phyloP scores from a whole-genome alignment of 2,329 filamentous ascomycete species.

The Sporothrix pallida region DNA sequence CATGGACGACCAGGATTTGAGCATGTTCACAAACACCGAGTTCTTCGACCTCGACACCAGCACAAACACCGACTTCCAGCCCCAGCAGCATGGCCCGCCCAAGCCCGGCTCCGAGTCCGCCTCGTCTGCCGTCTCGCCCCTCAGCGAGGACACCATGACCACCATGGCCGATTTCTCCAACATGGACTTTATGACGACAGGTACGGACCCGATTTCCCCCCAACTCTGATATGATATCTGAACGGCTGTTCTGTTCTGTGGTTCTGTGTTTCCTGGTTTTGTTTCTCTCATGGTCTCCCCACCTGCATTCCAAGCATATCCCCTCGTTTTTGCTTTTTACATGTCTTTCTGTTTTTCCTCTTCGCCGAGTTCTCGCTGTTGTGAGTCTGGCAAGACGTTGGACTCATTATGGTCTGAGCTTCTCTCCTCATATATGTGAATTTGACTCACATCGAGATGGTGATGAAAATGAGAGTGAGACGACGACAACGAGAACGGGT shows the following conservation, averaged over 20 bases:
- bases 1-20: conserved; percentile 70
- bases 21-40: conserved; percentile 80
- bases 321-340: not conserved
- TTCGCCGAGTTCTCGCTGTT: not conserved
- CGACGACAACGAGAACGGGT: not conserved
- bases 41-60: conserved; percentile 80
- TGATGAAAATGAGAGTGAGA: not conserved
- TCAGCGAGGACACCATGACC: conserved; percentile 48
- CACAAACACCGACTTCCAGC: conserved; percentile 64
- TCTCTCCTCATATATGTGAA: not conserved
- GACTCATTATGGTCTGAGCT: not conserved
- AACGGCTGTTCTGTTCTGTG: conserved; percentile 29
- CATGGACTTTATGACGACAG: conserved; percentile 57
- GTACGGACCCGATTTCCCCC: conserved; percentile 47
- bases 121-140: conserved; percentile 36
- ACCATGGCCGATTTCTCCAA: conserved; percentile 54
- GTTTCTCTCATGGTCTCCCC: not conserved
- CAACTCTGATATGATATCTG: conserved; percentile 22
- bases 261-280: not conserved
- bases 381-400: not conserved
- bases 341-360: not conserved
- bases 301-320: not conserved
- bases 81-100: conserved; percentile 54
- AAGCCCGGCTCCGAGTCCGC: conserved; percentile 50
- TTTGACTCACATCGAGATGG: conserved; percentile 13